phyloP scores from a whole-genome alignment of 2,329 filamentous ascomycete species.

The Biscogniauxia sp. region DNA sequence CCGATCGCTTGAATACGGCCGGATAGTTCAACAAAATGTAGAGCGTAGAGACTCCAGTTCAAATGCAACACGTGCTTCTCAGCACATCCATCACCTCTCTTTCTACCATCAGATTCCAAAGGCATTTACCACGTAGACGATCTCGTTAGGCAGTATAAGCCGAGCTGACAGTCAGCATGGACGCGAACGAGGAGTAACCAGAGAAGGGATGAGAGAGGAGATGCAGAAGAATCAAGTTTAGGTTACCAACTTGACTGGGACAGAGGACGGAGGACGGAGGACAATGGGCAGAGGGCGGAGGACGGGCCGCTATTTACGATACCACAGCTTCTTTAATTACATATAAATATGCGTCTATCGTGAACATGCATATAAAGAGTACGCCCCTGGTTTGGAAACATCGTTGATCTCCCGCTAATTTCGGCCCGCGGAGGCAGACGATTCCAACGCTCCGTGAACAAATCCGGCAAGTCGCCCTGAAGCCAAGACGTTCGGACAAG shows the following conservation, averaged over 20 bases:
- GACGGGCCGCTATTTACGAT: background rate
- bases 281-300: too few species aligned
- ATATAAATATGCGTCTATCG: background rate
- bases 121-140: background rate
- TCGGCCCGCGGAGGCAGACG: conserved; percentile 16
- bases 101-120: background rate
- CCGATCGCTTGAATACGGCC: background rate
- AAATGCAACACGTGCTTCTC: background rate
- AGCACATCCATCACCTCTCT: background rate
- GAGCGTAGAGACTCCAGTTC: background rate
- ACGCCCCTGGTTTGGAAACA: background rate
- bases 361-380: background rate
- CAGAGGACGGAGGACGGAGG: background rate
- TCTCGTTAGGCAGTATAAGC: too few species aligned
- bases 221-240: background rate
- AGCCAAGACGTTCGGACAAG: conserved; percentile 4
- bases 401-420: conserved; percentile 11
- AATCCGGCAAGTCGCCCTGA: conserved; percentile 14
- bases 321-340: background rate
- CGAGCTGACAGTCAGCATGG: background rate
- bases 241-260: background rate
- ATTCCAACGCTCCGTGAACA: conserved; percentile 9
- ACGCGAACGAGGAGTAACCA: background rate
- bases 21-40: too few species aligned
- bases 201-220: background rate